These are phyloP conservation scores for Penstemon newberryi DNA, from an alignment of 257 asterid genomes.

Conservation along the genomic window DNA sequence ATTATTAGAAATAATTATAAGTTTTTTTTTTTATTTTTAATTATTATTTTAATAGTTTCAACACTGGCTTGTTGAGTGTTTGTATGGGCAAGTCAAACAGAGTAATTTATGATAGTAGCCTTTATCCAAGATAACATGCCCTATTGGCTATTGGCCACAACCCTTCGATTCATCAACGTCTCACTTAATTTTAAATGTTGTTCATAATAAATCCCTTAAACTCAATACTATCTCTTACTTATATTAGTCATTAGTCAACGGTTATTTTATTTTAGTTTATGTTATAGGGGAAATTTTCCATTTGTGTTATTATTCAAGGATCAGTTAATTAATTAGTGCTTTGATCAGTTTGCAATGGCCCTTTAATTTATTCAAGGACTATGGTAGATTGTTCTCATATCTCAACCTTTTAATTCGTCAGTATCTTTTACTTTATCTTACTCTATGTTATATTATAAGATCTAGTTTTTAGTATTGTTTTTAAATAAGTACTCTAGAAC, in stretches of 20 bases:
- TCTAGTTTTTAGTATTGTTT: no score
- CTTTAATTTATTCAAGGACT: no score
- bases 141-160: neutral
- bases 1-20: no score
- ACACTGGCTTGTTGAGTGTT: conserved; percentile 16
- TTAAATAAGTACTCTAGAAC: no score
- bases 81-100: conserved; percentile 17
- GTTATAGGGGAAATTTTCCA: no score
- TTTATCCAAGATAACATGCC: neutral
- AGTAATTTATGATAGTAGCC: neutral
- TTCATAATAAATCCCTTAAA: neutral
- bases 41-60: neutral
- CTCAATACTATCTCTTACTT: neutral
- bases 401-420: no score
- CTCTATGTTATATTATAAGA: no score
- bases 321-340: no score
- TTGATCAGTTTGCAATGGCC: no score
- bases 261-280: neutral
- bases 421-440: no score
- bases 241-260: neutral
- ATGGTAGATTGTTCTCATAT: no score
- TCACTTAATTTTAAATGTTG: neutral
- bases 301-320: no score
- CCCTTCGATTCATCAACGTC: conserved; percentile 15
- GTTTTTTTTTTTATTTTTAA: neutral